A percentile compares a stretch with the other conserved stretches of the same genome.
phyloP scores from a whole-genome alignment of 495 filamentous ascomycete genomes.

The Elasticomyces elasticus region DNA sequence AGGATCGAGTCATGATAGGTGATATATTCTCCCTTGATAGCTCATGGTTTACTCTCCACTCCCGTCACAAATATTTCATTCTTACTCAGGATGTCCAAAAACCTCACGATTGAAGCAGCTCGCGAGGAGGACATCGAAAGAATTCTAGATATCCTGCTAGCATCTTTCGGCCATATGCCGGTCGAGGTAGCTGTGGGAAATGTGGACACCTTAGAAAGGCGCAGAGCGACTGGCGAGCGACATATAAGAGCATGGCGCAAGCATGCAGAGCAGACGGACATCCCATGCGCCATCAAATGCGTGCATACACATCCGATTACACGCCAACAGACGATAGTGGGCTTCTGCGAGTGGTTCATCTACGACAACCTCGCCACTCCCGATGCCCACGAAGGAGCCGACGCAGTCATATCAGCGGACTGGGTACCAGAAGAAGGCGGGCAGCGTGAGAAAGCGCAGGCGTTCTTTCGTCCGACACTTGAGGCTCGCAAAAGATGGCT shows the following conservation, averaged over 20 bases:
- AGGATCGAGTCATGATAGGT: not conserved
- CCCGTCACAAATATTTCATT: not conserved
- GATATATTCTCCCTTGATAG: no score
- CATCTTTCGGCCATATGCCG: constrained; percentile 3
- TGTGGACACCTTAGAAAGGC: constrained; percentile 4
- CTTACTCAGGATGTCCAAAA: not conserved
- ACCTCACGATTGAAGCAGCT: constrained; percentile 8
- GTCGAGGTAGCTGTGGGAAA: constrained; percentile 13
- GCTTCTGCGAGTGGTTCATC: constrained; percentile 16
- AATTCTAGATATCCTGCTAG: constrained; percentile 1
- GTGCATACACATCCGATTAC: constrained; percentile 6
- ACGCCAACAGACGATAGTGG: constrained; percentile 6
- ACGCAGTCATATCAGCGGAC: not conserved
- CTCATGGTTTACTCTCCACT: no score
- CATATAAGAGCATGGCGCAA: constrained; percentile 13
- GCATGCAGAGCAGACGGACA: not conserved
- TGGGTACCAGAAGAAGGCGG: constrained; percentile 11
- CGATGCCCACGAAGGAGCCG: not conserved
- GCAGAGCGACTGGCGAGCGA: constrained; percentile 3
- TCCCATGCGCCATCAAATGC: constrained; percentile 11
- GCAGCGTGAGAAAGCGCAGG: not conserved
- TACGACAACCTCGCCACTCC: constrained; percentile 7
- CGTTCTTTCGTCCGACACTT: not conserved
- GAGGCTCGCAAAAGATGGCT: constrained; percentile 8
- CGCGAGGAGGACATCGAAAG: constrained; percentile 11